Evolutionary conservation across 2,329 filamentous ascomycete genomes (phyloP), one percentile per base, ranked within the genome.

Genomic region (Fusarium succisae): DNA sequence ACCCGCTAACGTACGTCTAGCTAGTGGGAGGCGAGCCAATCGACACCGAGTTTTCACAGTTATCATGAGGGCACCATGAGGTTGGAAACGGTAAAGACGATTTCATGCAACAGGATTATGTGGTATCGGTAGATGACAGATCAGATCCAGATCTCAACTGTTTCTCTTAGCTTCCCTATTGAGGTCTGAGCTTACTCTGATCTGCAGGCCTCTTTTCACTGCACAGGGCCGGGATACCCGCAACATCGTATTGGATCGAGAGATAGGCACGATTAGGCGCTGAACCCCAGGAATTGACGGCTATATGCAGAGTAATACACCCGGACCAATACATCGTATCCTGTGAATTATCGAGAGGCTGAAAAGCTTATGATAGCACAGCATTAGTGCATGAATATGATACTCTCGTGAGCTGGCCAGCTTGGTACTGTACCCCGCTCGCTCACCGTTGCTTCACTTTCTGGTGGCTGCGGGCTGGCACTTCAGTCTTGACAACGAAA

Each of bases 21-120:
- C 17, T 69, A 70, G 66, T 20, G 39, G 35, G 37, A 43, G 35
- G n/a, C 15, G 30, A 44, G 30, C 66, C 58, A 70, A 70, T 70
- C 20, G 37, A 58, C 24, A 41, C 45, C 15, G 35, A 24, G 24
- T 24, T 35, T 51, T 50, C 44, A 17, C 51, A 26, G 32, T 13
- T 54, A 22, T 50, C 44, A 26, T 43, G 32, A 43, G 24, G 32
- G 47, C 47, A 50, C 10, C 10, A 22, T 59, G 59, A 70, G 51
- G 67, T 59, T 70, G 51, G 58, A 58, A 58, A 53, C 47, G 47
- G 66, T 8, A 54, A 58, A 60, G 60, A 26, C 15, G 15, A 44
- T 57, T 55, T 50, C 17, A 65, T 68, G 57, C 65, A 48, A 58
- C 32, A 30, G 30, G 28, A 53, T 17, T 22, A 48, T 51, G 43